Conservation (phyloP, 2,329 filamentous ascomycete genomes). For the Myriosclerotinia curreyana region DNA sequence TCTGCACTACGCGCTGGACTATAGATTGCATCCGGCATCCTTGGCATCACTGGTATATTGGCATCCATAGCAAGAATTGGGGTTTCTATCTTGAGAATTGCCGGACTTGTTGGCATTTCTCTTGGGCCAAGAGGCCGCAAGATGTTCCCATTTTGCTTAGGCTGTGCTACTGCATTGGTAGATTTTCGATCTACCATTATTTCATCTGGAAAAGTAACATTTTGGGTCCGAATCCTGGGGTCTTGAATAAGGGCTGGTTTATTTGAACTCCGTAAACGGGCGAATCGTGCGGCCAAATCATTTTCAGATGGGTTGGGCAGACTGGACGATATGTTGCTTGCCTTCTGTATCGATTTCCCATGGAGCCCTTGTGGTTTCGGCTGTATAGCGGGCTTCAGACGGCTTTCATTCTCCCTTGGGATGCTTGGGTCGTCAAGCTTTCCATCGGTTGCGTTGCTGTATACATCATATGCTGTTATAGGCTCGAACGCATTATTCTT, state of each 20-base stretch:
- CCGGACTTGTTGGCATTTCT: constrained; percentile 37
- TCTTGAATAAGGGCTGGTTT: constrained; percentile 47
- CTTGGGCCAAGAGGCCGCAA: constrained; percentile 32
- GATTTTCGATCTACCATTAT: constrained; percentile 13
- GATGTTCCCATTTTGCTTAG: constrained; percentile 19
- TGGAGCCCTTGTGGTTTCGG: constrained; percentile 68
- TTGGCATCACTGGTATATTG: constrained; percentile 35
- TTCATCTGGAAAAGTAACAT: constrained; percentile 43
- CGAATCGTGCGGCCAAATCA: constrained; percentile 57
- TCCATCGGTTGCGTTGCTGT: neutral
- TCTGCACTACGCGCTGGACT: constrained; percentile 38
- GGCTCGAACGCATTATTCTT: constrained; percentile 25
- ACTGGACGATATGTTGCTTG: constrained; percentile 32
- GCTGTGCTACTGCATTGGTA: constrained; percentile 7
- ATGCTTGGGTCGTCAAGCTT: neutral
- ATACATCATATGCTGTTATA: neutral
- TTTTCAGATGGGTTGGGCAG: constrained; percentile 37
- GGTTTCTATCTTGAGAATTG: constrained; percentile 26
- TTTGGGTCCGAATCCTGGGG: constrained; percentile 51
- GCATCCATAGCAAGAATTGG: constrained; percentile 32
- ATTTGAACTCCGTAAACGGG: constrained; percentile 48
- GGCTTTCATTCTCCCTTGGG: neutral
- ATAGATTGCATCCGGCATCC: constrained; percentile 40
- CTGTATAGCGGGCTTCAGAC: constrained; percentile 46
- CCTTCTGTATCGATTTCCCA: constrained; percentile 54